Conservation (phyloP, 2,329 filamentous ascomycete species). For the Ophiostoma quercus region DNA sequence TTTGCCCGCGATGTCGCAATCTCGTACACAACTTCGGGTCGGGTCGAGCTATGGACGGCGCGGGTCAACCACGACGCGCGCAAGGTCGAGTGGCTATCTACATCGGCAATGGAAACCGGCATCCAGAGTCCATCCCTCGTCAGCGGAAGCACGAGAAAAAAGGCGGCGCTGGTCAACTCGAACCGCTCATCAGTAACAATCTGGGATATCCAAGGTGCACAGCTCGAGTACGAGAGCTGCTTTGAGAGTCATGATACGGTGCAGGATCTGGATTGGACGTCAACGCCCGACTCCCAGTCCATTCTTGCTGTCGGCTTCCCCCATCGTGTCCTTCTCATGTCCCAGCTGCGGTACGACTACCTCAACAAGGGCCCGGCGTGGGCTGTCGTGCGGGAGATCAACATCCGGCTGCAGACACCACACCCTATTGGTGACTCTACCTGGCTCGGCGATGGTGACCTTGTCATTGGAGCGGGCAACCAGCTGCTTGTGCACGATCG, state of each 20-base stretch:
- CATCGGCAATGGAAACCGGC: constrained; percentile 74
- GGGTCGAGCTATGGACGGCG: constrained; percentile 80
- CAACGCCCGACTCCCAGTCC: constrained; percentile 80
- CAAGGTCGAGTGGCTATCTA: constrained; percentile 73
- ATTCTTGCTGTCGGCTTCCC: constrained; percentile 89
- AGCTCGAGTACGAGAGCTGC: constrained; percentile 73
- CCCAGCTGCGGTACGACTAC: constrained; percentile 88
- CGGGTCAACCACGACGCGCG: constrained; percentile 57
- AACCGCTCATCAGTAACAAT: constrained; percentile 73
- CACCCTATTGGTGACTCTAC: constrained; percentile 90
- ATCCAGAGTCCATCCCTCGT: constrained; percentile 68
- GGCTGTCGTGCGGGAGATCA: constrained; percentile 78
- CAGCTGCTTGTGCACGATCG: constrained; percentile 83
- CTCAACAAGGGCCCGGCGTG: constrained; percentile 83
- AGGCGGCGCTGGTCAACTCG: constrained; percentile 75
- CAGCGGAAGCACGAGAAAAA: constrained; percentile 80
- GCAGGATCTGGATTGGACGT: constrained; percentile 88
- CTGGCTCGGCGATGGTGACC: constrained; percentile 78
- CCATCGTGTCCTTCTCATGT: constrained; percentile 74
- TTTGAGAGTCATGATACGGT: constrained; percentile 71
- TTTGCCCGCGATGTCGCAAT: constrained; percentile 83
- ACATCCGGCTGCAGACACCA: constrained; percentile 73
- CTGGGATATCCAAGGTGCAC: constrained; percentile 79
- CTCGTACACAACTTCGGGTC: constrained; percentile 70
- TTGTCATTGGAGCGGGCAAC: constrained; percentile 85